These are phyloP conservation scores for Penicillium sp. DNA, from an alignment of 2,329 filamentous ascomycete genomes.

Conservation along the genomic window DNA sequence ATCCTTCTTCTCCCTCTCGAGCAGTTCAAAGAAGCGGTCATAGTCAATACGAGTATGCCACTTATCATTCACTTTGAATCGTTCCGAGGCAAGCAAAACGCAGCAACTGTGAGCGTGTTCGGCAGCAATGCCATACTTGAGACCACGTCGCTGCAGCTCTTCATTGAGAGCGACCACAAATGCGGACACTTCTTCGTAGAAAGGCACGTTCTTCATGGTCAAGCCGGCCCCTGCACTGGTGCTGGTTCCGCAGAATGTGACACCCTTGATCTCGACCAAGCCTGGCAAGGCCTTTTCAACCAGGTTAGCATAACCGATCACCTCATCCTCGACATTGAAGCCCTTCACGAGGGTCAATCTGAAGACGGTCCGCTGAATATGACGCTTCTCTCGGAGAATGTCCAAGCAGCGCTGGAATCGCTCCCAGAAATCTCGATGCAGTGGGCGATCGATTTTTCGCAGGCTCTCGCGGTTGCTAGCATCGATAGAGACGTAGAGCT, in stretches of 20 bases:
- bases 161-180: slow-evolving; percentile 80
- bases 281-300: slow-evolving; percentile 84
- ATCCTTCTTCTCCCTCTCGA: slow-evolving; percentile 62
- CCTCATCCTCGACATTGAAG: slow-evolving; percentile 96
- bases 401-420: slow-evolving; percentile 89
- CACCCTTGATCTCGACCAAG: slow-evolving; percentile 94
- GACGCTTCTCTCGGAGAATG: slow-evolving; percentile 80
- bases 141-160: slow-evolving; percentile 71
- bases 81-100: slow-evolving; percentile 77
- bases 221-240: slow-evolving; percentile 82
- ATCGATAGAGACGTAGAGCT: slow-evolving; percentile 95
- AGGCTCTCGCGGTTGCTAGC: slow-evolving; percentile 87
- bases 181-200: slow-evolving; percentile 88
- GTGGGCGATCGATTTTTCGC: slow-evolving; percentile 83
- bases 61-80: slow-evolving; percentile 74
- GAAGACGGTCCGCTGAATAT: slow-evolving; percentile 90
- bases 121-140: slow-evolving; percentile 88
- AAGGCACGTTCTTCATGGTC: slow-evolving; percentile 97
- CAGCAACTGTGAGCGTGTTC: slow-evolving; percentile 97
- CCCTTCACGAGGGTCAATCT: slow-evolving; percentile 94
- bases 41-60: slow-evolving; percentile 97
- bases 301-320: slow-evolving; percentile 83
- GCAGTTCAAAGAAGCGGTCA: slow-evolving; percentile 79
- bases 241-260: slow-evolving; percentile 93
- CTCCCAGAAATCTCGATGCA: slow-evolving; percentile 98